Percentiles rank a stretch among this genome's conserved stretches.
These are phyloP conservation scores for Draba incana DNA, from an alignment of 345 rosid species.

Conservation along the genomic window DNA sequence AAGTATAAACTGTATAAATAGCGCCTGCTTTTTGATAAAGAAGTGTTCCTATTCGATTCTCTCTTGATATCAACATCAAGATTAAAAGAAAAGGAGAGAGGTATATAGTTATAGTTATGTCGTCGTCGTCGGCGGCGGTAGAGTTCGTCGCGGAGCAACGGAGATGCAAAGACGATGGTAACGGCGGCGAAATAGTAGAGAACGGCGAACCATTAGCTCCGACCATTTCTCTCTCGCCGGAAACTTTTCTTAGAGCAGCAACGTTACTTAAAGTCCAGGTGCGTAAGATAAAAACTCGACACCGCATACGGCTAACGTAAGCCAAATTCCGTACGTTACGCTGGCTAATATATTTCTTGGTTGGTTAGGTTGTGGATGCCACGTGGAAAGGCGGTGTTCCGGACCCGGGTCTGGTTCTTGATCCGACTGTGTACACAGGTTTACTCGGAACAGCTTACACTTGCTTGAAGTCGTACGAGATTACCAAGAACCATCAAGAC, in stretches of 20 bases:
- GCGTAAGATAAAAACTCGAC: constrained; percentile 20
- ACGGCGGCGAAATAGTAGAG: constrained; percentile 39
- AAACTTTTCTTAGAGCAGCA: constrained; percentile 65
- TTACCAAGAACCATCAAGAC: constrained; percentile 60
- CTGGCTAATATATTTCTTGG: constrained; percentile 9
- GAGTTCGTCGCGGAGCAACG: constrained; percentile 46
- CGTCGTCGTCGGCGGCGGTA: constrained; percentile 55
- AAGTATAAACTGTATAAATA: neutral
- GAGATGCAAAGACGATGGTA: constrained; percentile 28
- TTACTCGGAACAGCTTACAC: constrained; percentile 76
- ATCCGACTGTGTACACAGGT: constrained; percentile 78
- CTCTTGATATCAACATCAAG: constrained; percentile 3
- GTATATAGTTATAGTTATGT: constrained; percentile 3
- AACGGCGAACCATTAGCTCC: constrained; percentile 47
- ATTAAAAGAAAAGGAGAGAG: neutral
- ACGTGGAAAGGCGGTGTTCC: constrained; percentile 54
- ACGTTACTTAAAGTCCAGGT: constrained; percentile 78
- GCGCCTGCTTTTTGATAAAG: neutral
- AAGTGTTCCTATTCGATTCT: neutral
- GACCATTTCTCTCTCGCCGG: constrained; percentile 43
- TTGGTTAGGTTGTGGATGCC: constrained; percentile 59
- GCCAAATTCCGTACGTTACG: constrained; percentile 1
- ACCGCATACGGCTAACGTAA: neutral
- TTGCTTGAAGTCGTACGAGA: constrained; percentile 78
- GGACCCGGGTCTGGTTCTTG: constrained; percentile 38